Conservation (phyloP, 768 basidiomycete species). For the Podaxis sp. region DNA sequence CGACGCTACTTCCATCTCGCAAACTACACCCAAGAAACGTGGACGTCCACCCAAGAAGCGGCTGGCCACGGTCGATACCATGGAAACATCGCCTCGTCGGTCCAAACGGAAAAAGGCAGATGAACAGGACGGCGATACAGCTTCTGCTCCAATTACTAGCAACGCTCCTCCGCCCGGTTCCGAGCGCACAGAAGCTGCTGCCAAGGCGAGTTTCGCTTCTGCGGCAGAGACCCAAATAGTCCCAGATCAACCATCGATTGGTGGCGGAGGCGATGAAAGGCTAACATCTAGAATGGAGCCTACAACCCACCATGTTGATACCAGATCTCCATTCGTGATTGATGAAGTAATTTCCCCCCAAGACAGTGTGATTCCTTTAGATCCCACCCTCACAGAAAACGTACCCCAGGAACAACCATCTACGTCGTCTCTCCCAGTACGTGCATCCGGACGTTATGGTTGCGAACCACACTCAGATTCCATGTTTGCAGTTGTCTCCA, state of each 20-base stretch:
- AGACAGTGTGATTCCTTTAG: neutral
- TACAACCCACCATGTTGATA: neutral
- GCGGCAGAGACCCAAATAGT: neutral
- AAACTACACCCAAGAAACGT: conserved; percentile 27
- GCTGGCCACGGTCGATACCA: neutral
- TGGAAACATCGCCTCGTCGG: neutral
- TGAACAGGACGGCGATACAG: neutral
- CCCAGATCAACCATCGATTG: neutral
- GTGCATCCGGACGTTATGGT: neutral
- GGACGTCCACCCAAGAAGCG: conserved; percentile 27
- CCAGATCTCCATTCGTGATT: neutral
- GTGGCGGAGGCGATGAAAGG: neutral
- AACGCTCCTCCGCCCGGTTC: neutral
- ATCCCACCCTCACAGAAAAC: neutral
- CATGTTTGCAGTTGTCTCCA: neutral
- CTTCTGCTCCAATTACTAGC: neutral
- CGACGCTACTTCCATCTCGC: neutral
- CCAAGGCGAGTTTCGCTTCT: neutral
- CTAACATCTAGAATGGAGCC: neutral
- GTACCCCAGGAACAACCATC: neutral
- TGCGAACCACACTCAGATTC: neutral
- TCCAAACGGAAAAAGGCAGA: neutral
- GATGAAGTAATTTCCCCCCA: neutral
- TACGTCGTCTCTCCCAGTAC: neutral
- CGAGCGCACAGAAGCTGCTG: neutral